Evolutionary conservation across 495 filamentous ascomycete genomes (phyloP), one percentile per base, ranked within the genome.

Genomic region (Podospora bellae-mahoneyi): DNA sequence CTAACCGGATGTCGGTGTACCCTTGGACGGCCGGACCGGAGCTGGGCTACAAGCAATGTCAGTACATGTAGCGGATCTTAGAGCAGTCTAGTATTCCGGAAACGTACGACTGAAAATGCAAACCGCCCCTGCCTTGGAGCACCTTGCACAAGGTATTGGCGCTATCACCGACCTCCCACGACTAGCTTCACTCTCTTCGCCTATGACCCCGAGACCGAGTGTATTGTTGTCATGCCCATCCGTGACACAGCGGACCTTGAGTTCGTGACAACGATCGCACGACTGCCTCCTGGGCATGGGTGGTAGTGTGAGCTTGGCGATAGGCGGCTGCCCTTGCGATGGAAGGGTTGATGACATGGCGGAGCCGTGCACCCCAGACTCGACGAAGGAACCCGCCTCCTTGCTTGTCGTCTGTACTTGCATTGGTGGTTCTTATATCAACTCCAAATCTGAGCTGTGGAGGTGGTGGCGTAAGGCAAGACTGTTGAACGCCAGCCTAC

Each of bases 271-370:
- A 3, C 72, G 72, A 53, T 74, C 72, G 60, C 72, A 74, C 3
- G 72, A 74, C 64, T 74, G 72, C 54, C 72, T 66, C 2, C 72
- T 67, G n/a, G 72, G 72, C 72, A 74, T 71, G 64, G 66, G 66
- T 1, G 69, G 65, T 39, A 64, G 61, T 20, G 30, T 23, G 2
- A 56, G 32, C 10, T 64, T 55, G 55, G 59, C 10, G n/a, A 18
- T 15, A 15, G 39, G 61, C 39, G 61, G 3, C 18, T 39, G 61
- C 5, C 39, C 20, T 23, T 58, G 61, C 23, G 62, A 54, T 39
- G 10, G 39, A 48, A 48, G 39, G 39, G 9, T 28, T 18, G 64
- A 57, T 18, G 64, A 57, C 64, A 65, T 65, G 48, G 2, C 15
- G 15, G 32, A 58, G 55, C 23, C 23, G 55, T 20, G 55, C 16